A percentile compares a stretch with the other conserved stretches of the same genome.
Evolutionary conservation across 345 rosid species (phyloP).

Genomic region (Populus deltoides): DNA sequence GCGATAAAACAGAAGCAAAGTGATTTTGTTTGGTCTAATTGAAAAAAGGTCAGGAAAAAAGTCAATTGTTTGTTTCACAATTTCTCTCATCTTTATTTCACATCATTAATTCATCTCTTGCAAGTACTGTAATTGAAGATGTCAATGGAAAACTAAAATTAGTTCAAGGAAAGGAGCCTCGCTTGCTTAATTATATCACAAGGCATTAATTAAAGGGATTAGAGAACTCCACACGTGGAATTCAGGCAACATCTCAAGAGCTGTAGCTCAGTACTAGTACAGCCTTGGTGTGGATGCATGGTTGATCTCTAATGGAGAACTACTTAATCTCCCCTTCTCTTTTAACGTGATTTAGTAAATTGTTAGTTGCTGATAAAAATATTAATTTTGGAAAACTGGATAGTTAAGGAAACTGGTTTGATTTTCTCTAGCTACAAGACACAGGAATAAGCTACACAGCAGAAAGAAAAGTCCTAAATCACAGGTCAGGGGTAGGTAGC

Average conservation of each 20-base stretch:
- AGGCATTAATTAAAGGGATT: not conserved
- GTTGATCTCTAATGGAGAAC: not conserved
- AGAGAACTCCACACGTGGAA: not conserved
- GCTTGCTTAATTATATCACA: constrained; percentile 13
- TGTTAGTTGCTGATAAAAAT: not conserved
- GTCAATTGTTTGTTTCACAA: constrained; percentile 18
- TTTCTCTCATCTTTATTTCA: constrained; percentile 7
- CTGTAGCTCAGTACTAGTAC: not conserved
- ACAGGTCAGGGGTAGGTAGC: not conserved
- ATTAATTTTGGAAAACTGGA: not conserved
- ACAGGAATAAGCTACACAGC: not conserved
- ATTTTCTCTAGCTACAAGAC: not conserved
- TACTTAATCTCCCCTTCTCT: not conserved
- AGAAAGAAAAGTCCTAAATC: not conserved
- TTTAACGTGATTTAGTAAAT: not conserved
- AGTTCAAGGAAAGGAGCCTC: constrained; percentile 13
- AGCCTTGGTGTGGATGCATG: not conserved
- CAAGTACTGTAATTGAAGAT: not conserved
- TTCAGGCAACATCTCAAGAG: not conserved
- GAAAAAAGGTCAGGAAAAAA: not conserved
- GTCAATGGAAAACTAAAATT: constrained; percentile 7
- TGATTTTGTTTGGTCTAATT: not conserved
- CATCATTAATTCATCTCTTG: not conserved
- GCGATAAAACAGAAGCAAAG: not conserved
- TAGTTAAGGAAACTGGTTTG: constrained; percentile 1